phyloP scores from a whole-genome alignment of 2,329 filamentous ascomycete genomes.

The Colletotrichum scovillei region DNA sequence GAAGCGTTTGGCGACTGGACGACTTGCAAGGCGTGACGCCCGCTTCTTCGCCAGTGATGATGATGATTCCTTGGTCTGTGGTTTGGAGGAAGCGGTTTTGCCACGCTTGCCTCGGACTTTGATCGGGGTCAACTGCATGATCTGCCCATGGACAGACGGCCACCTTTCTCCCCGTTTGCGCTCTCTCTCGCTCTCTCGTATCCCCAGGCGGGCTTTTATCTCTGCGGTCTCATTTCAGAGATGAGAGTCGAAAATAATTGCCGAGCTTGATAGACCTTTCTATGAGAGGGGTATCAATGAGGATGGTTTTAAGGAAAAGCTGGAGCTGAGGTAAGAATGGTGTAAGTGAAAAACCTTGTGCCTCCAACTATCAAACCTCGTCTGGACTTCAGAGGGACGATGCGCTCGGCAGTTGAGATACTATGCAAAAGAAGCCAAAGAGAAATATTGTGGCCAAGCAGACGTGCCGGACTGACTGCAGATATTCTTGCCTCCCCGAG shows the following conservation, averaged over 20 bases:
- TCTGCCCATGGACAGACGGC: not conserved
- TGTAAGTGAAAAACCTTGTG: constrained; percentile 33
- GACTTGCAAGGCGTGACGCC: constrained; percentile 8
- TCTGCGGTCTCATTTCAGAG: not conserved
- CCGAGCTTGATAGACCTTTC: constrained; percentile 1
- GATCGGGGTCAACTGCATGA: constrained; percentile 62
- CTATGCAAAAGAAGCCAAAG: not conserved
- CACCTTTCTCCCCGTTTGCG: not conserved
- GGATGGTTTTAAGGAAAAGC: constrained; percentile 10
- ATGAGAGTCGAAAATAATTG: not conserved
- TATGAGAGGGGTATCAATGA: not conserved
- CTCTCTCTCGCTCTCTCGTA: not conserved
- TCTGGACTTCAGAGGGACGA: not conserved
- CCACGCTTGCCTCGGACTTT: constrained; percentile 59
- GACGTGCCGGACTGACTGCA: not conserved
- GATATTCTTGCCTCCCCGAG: not conserved
- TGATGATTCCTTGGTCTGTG: not conserved
- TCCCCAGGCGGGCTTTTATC: constrained; percentile 3
- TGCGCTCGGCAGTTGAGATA: not conserved
- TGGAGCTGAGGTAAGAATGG: constrained; percentile 17
- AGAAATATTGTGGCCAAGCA: not conserved
- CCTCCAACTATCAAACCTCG: not conserved
- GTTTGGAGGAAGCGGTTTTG: constrained; percentile 31
- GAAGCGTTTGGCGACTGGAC: constrained; percentile 10
- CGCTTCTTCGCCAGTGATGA: not conserved